phyloP scores from a whole-genome alignment of 352 stramenopile species.

The Globisporangium spiculum region DNA sequence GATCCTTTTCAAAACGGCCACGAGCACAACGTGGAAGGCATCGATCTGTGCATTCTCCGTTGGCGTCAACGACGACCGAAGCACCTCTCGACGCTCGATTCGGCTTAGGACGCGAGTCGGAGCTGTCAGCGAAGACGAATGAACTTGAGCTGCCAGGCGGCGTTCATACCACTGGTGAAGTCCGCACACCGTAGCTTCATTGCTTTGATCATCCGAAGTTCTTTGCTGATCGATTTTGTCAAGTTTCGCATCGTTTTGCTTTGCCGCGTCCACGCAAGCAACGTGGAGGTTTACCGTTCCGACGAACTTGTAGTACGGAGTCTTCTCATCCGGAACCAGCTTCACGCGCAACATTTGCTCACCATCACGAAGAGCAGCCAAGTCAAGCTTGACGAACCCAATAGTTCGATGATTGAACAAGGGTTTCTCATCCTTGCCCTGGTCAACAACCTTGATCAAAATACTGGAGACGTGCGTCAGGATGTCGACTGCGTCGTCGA shows the following conservation, averaged over 20 bases:
- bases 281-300: conserved; percentile 43
- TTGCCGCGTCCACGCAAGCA: conserved; percentile 17
- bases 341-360: conserved; percentile 36
- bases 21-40: conserved; percentile 47
- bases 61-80: conserved; percentile 50
- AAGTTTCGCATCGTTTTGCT: conserved; percentile 5
- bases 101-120: conserved; percentile 26
- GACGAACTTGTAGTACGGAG: conserved; percentile 55
- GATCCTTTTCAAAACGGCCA: conserved; percentile 52
- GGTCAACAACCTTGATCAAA: conserved; percentile 48
- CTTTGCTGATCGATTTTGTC: not conserved
- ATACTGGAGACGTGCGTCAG: conserved; percentile 38
- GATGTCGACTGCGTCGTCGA: conserved; percentile 25
- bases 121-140: conserved; percentile 8
- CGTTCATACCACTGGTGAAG: conserved; percentile 37
- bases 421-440: conserved; percentile 11
- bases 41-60: conserved; percentile 65
- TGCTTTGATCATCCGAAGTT: not conserved
- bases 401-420: conserved; percentile 18
- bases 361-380: conserved; percentile 35
- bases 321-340: conserved; percentile 33
- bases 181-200: conserved; percentile 14
- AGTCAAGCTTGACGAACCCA: conserved; percentile 49
- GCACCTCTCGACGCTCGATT: conserved; percentile 40
- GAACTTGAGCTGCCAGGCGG: conserved; percentile 16